phyloP scores from a whole-genome alignment of 495 filamentous ascomycete species.

The Daldinia caldariorum region DNA sequence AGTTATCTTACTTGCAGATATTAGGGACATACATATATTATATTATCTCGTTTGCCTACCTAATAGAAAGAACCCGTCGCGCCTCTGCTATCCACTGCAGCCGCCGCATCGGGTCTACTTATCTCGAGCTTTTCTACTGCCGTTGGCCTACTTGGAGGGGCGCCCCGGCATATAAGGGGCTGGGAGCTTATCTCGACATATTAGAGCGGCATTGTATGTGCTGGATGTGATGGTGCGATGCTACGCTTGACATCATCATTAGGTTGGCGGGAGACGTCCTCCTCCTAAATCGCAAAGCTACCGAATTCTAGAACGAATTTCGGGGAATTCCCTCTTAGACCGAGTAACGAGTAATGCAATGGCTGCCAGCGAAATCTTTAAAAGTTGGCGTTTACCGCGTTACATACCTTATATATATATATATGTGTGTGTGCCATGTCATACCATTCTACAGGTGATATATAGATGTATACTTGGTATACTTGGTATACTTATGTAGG shows the following conservation, averaged over 20 bases:
- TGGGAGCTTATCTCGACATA: neutral
- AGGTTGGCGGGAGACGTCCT: neutral
- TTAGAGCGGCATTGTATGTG: slow-evolving; percentile 5
- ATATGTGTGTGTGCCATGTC: neutral
- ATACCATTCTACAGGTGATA: neutral
- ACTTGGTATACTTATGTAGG: neutral
- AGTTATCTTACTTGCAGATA: too few relatives aligned
- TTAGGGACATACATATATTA: neutral
- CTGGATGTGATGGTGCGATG: neutral
- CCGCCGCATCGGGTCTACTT: slow-evolving; percentile 29
- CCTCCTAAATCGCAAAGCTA: slow-evolving; percentile 7
- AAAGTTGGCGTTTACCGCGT: neutral
- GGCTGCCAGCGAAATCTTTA: slow-evolving; percentile 1
- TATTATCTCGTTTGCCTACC: neutral
- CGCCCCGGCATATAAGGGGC: neutral
- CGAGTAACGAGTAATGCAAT: slow-evolving; percentile 10
- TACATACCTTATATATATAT: neutral
- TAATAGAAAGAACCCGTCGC: slow-evolving; percentile 3
- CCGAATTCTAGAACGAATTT: slow-evolving; percentile 1
- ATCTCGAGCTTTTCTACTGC: slow-evolving; percentile 12
- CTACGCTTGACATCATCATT: slow-evolving; percentile 16
- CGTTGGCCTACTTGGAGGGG: neutral
- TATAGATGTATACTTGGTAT: neutral
- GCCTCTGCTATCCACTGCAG: neutral
- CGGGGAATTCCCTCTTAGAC: slow-evolving; percentile 1